Conservation (phyloP, 2,329 filamentous ascomycete genomes). For the Pyricularia grisea region DNA sequence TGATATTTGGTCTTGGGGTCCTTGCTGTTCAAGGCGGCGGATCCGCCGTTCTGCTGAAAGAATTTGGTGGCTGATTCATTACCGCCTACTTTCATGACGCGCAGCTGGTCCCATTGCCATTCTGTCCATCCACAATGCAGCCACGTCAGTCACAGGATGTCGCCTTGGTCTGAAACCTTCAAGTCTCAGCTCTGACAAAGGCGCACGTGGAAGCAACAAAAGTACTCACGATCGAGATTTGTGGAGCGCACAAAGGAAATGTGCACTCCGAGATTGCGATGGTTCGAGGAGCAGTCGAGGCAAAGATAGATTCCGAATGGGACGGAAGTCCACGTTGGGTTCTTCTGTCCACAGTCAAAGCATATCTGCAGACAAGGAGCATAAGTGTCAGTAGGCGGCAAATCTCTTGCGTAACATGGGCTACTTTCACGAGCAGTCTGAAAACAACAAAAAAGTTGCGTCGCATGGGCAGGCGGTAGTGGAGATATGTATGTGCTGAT, state of each 20-base stretch:
- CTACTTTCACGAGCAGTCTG: neutral
- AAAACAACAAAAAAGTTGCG: neutral
- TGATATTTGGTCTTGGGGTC: conserved; percentile 96
- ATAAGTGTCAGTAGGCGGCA: conserved; percentile 11
- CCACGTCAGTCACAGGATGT: conserved; percentile 14
- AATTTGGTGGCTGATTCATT: conserved; percentile 98
- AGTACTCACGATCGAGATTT: conserved; percentile 84
- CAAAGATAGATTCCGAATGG: conserved; percentile 95
- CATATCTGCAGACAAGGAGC: conserved; percentile 59
- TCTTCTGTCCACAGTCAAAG: conserved; percentile 97
- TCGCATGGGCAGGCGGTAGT: neutral
- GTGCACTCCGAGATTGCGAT: conserved; percentile 95
- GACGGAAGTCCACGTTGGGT: conserved; percentile 96
- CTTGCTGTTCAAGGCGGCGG: conserved; percentile 89
- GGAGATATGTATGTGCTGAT: neutral
- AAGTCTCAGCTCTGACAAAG: too few relatives aligned
- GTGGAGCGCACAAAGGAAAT: conserved; percentile 98
- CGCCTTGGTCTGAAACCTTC: neutral
- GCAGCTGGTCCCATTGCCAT: conserved; percentile 99
- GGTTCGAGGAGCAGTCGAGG: conserved; percentile 93
- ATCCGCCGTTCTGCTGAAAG: conserved; percentile 94
- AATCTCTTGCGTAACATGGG: neutral
- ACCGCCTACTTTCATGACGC: conserved; percentile 95
- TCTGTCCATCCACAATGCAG: conserved; percentile 34
- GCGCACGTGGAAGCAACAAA: too few relatives aligned